These are phyloP conservation scores for Penicillium sp. DNA, from an alignment of 2,329 filamentous ascomycete genomes.

Conservation along the genomic window DNA sequence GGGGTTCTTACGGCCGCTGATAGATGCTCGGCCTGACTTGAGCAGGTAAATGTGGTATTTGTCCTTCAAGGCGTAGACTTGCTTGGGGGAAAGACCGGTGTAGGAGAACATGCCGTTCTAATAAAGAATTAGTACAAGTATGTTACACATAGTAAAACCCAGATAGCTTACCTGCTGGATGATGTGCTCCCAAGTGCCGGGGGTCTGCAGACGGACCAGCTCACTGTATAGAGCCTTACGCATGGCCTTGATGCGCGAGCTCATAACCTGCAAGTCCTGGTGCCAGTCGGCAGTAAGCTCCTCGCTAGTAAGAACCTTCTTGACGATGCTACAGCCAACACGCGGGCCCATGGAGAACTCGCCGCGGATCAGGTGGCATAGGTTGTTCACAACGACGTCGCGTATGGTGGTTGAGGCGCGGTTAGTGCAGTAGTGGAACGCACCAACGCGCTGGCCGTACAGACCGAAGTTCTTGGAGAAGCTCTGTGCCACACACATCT, in stretches of 20 bases:
- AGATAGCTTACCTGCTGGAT: slow-evolving; percentile 73
- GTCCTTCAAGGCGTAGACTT: slow-evolving; percentile 45
- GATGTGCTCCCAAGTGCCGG: slow-evolving; percentile 96
- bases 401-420: slow-evolving; percentile 31
- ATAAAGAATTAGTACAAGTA: neutral
- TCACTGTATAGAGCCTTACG: slow-evolving; percentile 73
- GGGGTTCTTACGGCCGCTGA: slow-evolving; percentile 39
- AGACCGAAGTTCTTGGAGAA: slow-evolving; percentile 71
- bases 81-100: slow-evolving; percentile 48
- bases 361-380: slow-evolving; percentile 42
- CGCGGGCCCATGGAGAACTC: slow-evolving; percentile 62
- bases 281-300: slow-evolving; percentile 85
- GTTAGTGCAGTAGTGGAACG: slow-evolving; percentile 67
- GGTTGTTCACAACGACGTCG: slow-evolving; percentile 38
- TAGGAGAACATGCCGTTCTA: slow-evolving; percentile 88
- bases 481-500: slow-evolving; percentile 58
- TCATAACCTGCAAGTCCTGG: slow-evolving; percentile 85
- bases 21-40: slow-evolving; percentile 42
- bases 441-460: slow-evolving; percentile 92
- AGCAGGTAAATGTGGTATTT: slow-evolving; percentile 47
- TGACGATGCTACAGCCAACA: slow-evolving; percentile 83
- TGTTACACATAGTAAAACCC: neutral
- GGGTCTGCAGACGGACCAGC: slow-evolving; percentile 79
- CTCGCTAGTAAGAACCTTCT: slow-evolving; percentile 74
- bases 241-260: slow-evolving; percentile 90